These are phyloP conservation scores for Trichoderma oligosporum DNA, from an alignment of 2,329 filamentous ascomycete genomes.

Conservation along the genomic window DNA sequence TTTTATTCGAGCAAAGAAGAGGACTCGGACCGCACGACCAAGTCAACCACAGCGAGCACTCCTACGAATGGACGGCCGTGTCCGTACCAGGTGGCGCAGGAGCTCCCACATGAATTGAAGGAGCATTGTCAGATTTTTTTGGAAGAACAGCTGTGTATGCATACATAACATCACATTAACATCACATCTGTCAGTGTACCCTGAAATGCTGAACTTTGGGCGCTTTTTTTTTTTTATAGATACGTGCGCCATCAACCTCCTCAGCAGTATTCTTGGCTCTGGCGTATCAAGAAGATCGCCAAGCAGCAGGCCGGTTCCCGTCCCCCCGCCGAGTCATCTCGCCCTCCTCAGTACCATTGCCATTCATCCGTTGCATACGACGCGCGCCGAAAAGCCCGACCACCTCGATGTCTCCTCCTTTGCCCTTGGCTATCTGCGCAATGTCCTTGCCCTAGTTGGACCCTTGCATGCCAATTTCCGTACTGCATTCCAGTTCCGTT, in stretches of 20 bases:
- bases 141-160: conserved; percentile 67
- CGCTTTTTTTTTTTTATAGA: conserved; percentile 30
- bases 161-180: neutral
- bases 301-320: conserved; percentile 45
- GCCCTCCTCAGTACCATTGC: conserved; percentile 75
- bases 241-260: conserved; percentile 54
- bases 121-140: conserved; percentile 68
- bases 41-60: conserved; percentile 38
- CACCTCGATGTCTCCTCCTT: conserved; percentile 60
- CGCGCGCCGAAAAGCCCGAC: conserved; percentile 59
- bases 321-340: conserved; percentile 70
- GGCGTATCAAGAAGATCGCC: conserved; percentile 38
- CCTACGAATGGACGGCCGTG: conserved; percentile 30
- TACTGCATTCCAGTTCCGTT: conserved; percentile 67
- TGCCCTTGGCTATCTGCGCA: conserved; percentile 67
- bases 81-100: conserved; percentile 51
- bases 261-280: conserved; percentile 59
- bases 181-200: neutral
- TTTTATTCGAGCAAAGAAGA: conserved; percentile 32
- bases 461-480: conserved; percentile 65
- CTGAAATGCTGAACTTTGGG: neutral
- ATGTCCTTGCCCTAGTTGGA: conserved; percentile 61
- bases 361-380: conserved; percentile 78
- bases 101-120: conserved; percentile 60
- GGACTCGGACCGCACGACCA: conserved; percentile 25